Percentiles rank a stretch among this genome's conserved stretches.
These are phyloP conservation scores for Furcasterigmium sp. DNA, from an alignment of 2,329 filamentous ascomycete genomes.

Conservation along the genomic window DNA sequence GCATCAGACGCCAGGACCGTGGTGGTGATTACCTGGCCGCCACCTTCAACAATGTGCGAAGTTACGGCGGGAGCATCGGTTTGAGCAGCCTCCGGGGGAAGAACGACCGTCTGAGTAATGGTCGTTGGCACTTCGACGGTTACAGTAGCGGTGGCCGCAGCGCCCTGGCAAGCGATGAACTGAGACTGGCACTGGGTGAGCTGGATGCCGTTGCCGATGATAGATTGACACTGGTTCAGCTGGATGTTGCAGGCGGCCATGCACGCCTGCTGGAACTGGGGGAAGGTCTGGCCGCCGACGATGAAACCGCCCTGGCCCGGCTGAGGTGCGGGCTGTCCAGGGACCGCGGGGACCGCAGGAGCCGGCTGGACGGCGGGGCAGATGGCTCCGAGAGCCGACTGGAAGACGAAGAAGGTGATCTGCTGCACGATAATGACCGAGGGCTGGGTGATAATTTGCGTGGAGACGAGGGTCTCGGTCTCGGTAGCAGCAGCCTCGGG, in stretches of 20 bases:
- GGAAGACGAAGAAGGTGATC: constrained; percentile 12
- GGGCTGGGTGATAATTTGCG: constrained; percentile 7
- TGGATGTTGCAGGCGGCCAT: constrained; percentile 12
- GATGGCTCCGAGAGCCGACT: constrained; percentile 11
- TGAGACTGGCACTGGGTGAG: constrained; percentile 14
- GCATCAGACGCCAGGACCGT: constrained; percentile 9
- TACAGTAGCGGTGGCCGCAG: constrained; percentile 11
- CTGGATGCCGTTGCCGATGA: constrained; percentile 11
- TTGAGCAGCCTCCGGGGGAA: constrained; percentile 4
- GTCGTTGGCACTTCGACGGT: constrained; percentile 11
- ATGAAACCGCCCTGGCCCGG: constrained; percentile 10
- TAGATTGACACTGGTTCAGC: constrained; percentile 11
- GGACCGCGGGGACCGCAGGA: constrained; percentile 7
- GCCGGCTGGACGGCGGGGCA: constrained; percentile 3
- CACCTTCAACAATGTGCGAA: constrained; percentile 4
- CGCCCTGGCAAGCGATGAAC: constrained; percentile 9
- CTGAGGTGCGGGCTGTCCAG: constrained; percentile 2
- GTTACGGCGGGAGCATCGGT: constrained; percentile 4
- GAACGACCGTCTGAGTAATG: constrained; percentile 11
- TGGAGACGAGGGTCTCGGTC: constrained; percentile 5
- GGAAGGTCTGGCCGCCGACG: constrained; percentile 10
- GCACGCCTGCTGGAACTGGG: constrained; percentile 12
- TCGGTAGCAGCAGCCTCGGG: not conserved
- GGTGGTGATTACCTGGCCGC: constrained; percentile 10
- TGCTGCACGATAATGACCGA: constrained; percentile 12